phyloP scores from a whole-genome alignment of 371 early-diverging fungal genomes.

The Actinomucor elegans region DNA sequence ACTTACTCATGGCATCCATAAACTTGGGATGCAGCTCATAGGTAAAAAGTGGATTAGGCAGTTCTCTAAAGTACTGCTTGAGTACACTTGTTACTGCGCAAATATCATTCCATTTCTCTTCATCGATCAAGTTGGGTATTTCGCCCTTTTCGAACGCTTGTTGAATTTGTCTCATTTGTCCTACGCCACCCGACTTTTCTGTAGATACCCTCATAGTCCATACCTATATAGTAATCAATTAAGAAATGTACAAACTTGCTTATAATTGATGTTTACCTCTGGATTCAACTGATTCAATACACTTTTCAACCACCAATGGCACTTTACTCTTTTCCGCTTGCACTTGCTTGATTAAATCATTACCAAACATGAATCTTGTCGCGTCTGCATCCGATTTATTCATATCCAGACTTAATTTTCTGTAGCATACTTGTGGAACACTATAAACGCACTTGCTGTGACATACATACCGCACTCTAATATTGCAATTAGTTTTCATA shows the following conservation, averaged over 20 bases:
- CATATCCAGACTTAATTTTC: conserved; percentile 19
- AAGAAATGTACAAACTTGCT: background rate
- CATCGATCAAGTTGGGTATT: conserved; percentile 46
- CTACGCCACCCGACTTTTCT: conserved; percentile 84
- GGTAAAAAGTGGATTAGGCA: conserved; percentile 91
- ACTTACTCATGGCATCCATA: conserved; percentile 57
- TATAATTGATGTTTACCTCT: conserved; percentile 1
- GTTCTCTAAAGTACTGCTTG: conserved; percentile 90
- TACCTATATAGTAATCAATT: conserved; percentile 21
- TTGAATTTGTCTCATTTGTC: conserved; percentile 71
- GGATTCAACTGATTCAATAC: conserved; percentile 30
- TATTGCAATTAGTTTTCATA: background rate
- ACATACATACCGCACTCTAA: conserved; percentile 37
- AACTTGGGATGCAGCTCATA: conserved; percentile 75
- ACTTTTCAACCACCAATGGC: conserved; percentile 76
- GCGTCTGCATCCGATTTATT: conserved; percentile 6
- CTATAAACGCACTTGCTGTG: conserved; percentile 42
- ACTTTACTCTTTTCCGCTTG: conserved; percentile 41
- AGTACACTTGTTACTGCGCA: conserved; percentile 85
- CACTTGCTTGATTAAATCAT: conserved; percentile 38
- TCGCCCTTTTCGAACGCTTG: conserved; percentile 50
- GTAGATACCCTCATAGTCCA: conserved; percentile 77
- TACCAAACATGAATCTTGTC: conserved; percentile 30
- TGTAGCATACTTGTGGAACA: conserved; percentile 25
- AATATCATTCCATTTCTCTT: conserved; percentile 59